phyloP scores from a whole-genome alignment of 805 yeast species.

The Candida suzukii region DNA sequence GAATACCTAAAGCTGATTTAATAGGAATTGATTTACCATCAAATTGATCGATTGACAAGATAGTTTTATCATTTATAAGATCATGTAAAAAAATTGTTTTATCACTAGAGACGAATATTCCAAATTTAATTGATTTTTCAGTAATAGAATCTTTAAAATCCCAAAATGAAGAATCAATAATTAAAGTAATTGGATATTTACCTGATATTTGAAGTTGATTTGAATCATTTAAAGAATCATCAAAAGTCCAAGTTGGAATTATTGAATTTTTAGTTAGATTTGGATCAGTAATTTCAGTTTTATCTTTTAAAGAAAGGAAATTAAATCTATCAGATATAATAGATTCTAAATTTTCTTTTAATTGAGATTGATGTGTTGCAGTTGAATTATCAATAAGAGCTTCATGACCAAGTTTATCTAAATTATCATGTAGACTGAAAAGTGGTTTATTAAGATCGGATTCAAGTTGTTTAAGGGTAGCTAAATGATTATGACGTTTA shows the following conservation, averaged over 20 bases:
- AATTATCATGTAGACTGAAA: conserved; percentile 7
- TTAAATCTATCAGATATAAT: conserved; percentile 28
- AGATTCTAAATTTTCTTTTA: conserved; percentile 28
- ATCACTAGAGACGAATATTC: conserved; percentile 22
- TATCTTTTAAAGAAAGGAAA: conserved; percentile 13
- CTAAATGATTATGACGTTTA: conserved; percentile 35
- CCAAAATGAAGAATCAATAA: conserved; percentile 16
- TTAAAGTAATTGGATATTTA: conserved; percentile 14
- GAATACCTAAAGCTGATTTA: conserved; percentile 15
- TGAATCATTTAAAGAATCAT: background rate
- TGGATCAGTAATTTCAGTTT: conserved; percentile 7
- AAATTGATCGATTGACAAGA: conserved; percentile 5
- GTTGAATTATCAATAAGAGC: too few species aligned
- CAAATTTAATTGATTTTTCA: conserved; percentile 1
- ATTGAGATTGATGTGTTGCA: too few species aligned
- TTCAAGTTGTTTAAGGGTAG: conserved; percentile 44
- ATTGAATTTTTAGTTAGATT: too few species aligned
- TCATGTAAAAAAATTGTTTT: conserved; percentile 19
- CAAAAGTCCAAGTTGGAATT: background rate
- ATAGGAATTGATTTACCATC: conserved; percentile 13
- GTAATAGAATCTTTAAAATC: conserved; percentile 1
- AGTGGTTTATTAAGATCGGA: conserved; percentile 34
- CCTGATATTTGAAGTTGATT: background rate
- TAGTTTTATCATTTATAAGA: conserved; percentile 8
- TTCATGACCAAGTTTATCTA: too few species aligned